Evolutionary conservation across 805 yeast genomes (phyloP).

Genomic region (Maudiozyma serrabonitensis): DNA sequence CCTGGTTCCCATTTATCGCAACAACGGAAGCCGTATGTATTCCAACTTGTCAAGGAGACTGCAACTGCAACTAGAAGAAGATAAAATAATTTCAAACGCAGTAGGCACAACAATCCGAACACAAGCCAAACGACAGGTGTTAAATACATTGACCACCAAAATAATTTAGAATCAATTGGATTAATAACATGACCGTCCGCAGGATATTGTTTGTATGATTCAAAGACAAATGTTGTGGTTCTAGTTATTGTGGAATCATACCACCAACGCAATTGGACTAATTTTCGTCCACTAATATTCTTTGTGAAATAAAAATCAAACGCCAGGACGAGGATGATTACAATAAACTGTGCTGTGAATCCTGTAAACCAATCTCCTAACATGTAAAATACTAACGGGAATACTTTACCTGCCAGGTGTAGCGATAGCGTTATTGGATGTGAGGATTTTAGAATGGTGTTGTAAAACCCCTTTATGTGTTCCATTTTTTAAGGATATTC

Average conservation of each 20-base stretch:
- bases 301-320: constrained; percentile 93
- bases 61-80: constrained; percentile 58
- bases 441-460: constrained; percentile 28
- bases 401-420: constrained; percentile 25
- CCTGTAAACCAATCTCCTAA: constrained; percentile 25
- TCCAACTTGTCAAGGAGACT: constrained; percentile 61
- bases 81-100: constrained; percentile 66
- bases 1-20: constrained; percentile 76
- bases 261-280: constrained; percentile 97
- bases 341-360: constrained; percentile 50
- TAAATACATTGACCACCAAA: constrained; percentile 71
- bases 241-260: constrained; percentile 49
- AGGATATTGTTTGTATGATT: constrained; percentile 31
- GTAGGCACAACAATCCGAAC: constrained; percentile 65
- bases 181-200: constrained; percentile 42
- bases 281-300: constrained; percentile 78
- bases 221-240: constrained; percentile 23
- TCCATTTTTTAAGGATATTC: constrained; percentile 14
- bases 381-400: constrained; percentile 26
- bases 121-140: constrained; percentile 71
- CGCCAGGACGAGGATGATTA: constrained; percentile 64
- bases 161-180: constrained; percentile 83
- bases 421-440: constrained; percentile 26
- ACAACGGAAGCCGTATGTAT: constrained; percentile 81
- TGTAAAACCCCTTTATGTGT: constrained; percentile 24